Base-by-base conservation (phyloP, 2,329 filamentous ascomycete genomes). In the Fusarium keratoplasticum region DNA sequence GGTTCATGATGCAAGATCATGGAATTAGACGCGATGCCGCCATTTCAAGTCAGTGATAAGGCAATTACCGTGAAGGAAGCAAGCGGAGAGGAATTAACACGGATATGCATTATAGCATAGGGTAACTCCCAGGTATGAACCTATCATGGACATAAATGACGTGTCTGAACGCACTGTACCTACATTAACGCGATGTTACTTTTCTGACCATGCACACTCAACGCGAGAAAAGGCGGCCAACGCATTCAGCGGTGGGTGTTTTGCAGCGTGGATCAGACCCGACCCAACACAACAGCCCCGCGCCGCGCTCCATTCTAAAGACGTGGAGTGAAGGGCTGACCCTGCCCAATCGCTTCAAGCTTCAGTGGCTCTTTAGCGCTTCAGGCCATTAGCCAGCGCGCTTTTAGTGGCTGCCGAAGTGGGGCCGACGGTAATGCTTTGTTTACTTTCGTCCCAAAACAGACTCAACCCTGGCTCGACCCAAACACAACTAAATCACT, bases 381-480 rank as follows among this genome's bases (percentile, higher is more conserved):
- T 22, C 61, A 29, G 54, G 22, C n/a, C 22, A 29, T 52, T n/a
- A 38, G 36, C 27, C 55, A 66, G 55, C 69, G 69, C 58, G 52
- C 9, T 70, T 62, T 64, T 35, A 64, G 33, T 62, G 61, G 69
- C 25, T 38, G 36, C 25, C 36, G 16, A 36, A 60, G 72, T 75
- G 72, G 72, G 55, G 64, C 38, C 14, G 18, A 31, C 47, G 31
- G 18, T 2, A 31, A 29, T 31, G 71, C 72, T 82, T 82, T 82
- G 80, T 82, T 82, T 82, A 82, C 80, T 81, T 82, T 78, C 69
- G 38, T 68, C 79, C 78, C 69, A 81, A 81, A 81, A 79, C 76
- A 78, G 79, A 75, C 74, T 60, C 69, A 55, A 64, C 66, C 70
- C 62, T 52, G 42, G 62, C 54, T 52, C 63, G 71, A 52, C 59